A percentile compares a stretch with the other conserved stretches of the same genome.
Conservation (phyloP, 2,329 filamentous ascomycete genomes). For the Aureobasidium zeae region DNA sequence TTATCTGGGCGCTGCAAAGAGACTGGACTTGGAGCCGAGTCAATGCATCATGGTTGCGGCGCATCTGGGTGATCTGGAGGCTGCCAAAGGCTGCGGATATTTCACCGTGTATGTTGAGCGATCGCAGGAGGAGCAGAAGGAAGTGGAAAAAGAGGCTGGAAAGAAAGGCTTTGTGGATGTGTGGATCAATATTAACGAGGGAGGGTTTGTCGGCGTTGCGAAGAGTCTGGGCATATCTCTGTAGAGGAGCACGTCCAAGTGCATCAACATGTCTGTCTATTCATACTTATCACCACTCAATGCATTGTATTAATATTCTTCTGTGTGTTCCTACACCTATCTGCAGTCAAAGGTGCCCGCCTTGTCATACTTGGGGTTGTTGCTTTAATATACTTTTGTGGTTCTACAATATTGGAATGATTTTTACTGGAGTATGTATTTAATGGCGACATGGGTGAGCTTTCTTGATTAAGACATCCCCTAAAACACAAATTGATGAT, state of each 20-base stretch:
- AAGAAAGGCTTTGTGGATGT: constrained; percentile 56
- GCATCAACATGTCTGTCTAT: no score
- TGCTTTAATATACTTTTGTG: no score
- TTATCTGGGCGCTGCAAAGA: constrained; percentile 58
- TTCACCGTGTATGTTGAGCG: constrained; percentile 68
- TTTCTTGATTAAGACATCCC: no score
- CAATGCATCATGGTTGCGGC: constrained; percentile 71
- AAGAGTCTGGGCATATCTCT: constrained; percentile 28
- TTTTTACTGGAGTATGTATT: no score
- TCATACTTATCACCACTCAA: no score
- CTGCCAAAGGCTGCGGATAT: constrained; percentile 55
- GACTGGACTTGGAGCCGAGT: constrained; percentile 46
- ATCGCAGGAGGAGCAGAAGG: constrained; percentile 54
- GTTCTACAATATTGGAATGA: no score
- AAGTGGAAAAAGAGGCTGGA: constrained; percentile 40
- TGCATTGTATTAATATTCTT: no score
- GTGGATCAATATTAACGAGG: constrained; percentile 45
- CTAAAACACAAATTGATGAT: no score
- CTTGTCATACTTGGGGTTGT: no score
- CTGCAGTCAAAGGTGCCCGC: no score
- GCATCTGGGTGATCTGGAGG: constrained; percentile 60
- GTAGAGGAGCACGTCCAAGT: not conserved
- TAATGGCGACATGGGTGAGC: no score
- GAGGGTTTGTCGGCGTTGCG: constrained; percentile 41
- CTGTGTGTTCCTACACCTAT: no score